Conservation (phyloP, 2,329 filamentous ascomycete genomes). For the Dactylellina haptotyla region DNA sequence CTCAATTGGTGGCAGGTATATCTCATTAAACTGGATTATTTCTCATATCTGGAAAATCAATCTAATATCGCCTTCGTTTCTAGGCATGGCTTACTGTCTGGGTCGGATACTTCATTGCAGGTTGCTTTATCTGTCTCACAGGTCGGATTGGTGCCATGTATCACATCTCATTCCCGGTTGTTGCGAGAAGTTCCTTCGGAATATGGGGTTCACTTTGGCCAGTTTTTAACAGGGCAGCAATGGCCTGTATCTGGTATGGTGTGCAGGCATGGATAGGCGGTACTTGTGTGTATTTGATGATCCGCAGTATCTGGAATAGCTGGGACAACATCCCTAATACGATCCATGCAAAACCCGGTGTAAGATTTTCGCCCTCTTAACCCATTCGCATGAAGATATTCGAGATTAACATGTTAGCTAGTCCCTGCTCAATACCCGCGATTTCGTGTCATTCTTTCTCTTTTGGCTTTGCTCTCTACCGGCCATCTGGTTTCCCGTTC, state of each 20-base stretch:
- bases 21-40: conserved; percentile 52
- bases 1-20: conserved; percentile 87
- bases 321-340: conserved; percentile 65
- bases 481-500: conserved; percentile 88
- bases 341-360: conserved; percentile 35
- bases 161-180: conserved; percentile 88
- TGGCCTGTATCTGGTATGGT: conserved; percentile 85
- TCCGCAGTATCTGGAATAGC: conserved; percentile 80
- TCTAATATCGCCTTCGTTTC: neutral
- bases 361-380: conserved; percentile 60
- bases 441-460: conserved; percentile 84
- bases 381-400: conserved; percentile 64
- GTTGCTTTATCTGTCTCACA: conserved; percentile 77
- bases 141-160: conserved; percentile 87
- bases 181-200: conserved; percentile 80
- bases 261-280: conserved; percentile 88
- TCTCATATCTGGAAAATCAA: neutral
- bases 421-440: conserved; percentile 77
- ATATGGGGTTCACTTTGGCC: conserved; percentile 69
- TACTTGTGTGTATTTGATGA: conserved; percentile 87
- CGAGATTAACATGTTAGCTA: conserved; percentile 72
- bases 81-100: conserved; percentile 79
- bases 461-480: conserved; percentile 85
- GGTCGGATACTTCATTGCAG: conserved; percentile 83
- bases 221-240: conserved; percentile 48